These are phyloP conservation scores for Thielaviopsis punctulata DNA, from an alignment of 2,329 filamentous ascomycete species.

Conservation along the genomic window DNA sequence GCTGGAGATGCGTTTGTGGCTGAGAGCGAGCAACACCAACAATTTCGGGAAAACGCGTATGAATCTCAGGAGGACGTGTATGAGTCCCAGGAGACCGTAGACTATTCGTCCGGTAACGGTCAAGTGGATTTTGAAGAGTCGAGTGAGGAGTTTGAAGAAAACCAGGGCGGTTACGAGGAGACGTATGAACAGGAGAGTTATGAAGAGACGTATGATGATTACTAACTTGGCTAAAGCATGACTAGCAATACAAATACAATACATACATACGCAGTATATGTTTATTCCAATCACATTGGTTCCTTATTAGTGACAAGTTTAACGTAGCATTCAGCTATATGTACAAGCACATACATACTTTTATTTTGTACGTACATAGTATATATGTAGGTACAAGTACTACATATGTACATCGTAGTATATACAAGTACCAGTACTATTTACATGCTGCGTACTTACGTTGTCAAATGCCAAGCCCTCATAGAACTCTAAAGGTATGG, in stretches of 20 bases:
- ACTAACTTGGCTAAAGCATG: background rate
- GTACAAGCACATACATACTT: no score
- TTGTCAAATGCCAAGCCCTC: no score
- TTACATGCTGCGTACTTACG: no score
- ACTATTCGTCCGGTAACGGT: constrained; percentile 29
- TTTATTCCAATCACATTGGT: background rate
- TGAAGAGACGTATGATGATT: constrained; percentile 13
- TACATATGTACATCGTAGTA: no score
- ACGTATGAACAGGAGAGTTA: constrained; percentile 30
- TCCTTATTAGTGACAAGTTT: background rate
- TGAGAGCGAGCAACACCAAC: background rate
- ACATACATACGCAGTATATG: no score
- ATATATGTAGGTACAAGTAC: no score
- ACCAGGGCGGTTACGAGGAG: constrained; percentile 23
- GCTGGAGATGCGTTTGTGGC: background rate
- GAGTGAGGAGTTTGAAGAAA: constrained; percentile 21
- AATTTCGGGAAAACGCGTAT: constrained; percentile 24
- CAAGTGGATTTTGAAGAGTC: constrained; percentile 35
- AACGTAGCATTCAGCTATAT: no score
- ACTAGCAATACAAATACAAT: background rate
- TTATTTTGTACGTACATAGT: no score
- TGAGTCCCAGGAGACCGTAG: constrained; percentile 27
- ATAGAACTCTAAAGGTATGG: no score
- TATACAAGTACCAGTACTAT: no score
- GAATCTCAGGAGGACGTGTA: constrained; percentile 23